A percentile compares a stretch with the other conserved stretches of the same genome.
phyloP scores from a whole-genome alignment of 805 yeast genomes.

The Gaillardinia entomophila region DNA sequence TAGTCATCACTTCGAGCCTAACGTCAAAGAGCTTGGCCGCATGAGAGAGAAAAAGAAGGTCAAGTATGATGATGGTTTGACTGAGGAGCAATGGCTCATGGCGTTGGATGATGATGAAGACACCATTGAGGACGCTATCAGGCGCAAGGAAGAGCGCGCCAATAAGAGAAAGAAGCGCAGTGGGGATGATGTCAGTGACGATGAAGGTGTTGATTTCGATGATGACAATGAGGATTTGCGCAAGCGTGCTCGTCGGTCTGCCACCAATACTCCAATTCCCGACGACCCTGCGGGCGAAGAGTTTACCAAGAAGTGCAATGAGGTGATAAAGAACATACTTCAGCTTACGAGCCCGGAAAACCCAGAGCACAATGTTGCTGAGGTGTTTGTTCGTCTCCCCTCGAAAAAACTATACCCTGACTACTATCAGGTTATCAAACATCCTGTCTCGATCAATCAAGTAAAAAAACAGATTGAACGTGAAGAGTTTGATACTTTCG shows the following conservation, averaged over 20 bases:
- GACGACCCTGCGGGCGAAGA: constrained; percentile 13
- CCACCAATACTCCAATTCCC: constrained; percentile 3
- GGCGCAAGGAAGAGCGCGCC: constrained; percentile 41
- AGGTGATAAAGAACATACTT: constrained; percentile 39
- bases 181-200: constrained; percentile 10
- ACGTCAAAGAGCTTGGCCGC: constrained; percentile 16
- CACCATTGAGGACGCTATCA: constrained; percentile 53
- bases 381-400: constrained; percentile 62
- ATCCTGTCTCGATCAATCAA: constrained; percentile 55
- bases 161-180: constrained; percentile 31
- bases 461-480: constrained; percentile 45
- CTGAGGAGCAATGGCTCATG: constrained; percentile 38
- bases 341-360: constrained; percentile 36
- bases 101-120: constrained; percentile 63
- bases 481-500: constrained; percentile 30
- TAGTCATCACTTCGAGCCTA: constrained; percentile 19
- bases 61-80: constrained; percentile 37
- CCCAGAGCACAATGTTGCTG: constrained; percentile 31
- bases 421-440: constrained; percentile 60
- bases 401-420: constrained; percentile 75
- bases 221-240: constrained; percentile 2
- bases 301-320: constrained; percentile 18
- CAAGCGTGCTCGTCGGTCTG: constrained; percentile 1
- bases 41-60: constrained; percentile 23
- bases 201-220: constrained; percentile 4